These are phyloP conservation scores for Pythium phragmiticola DNA, from an alignment of 352 stramenopile genomes.

Conservation along the genomic window DNA sequence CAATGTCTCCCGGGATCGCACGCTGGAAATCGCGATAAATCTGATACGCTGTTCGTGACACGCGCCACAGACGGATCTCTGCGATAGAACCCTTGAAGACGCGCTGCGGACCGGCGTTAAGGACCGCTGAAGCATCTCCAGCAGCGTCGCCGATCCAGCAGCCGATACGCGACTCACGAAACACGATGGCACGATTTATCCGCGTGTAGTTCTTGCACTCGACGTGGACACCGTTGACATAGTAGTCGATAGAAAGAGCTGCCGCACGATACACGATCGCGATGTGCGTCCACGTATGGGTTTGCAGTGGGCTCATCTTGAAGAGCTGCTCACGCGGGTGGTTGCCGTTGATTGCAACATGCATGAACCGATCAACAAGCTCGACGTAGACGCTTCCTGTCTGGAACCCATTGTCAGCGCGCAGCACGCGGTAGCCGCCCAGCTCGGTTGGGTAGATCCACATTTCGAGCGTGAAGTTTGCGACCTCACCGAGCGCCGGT, in stretches of 20 bases:
- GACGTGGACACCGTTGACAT: slow-evolving; percentile 52
- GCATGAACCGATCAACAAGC: slow-evolving; percentile 60
- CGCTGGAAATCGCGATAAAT: slow-evolving; percentile 68
- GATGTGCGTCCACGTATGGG: slow-evolving; percentile 71
- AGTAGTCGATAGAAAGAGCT: slow-evolving; percentile 32
- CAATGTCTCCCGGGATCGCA: slow-evolving; percentile 45
- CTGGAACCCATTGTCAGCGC: slow-evolving; percentile 74
- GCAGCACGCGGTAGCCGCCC: slow-evolving; percentile 56
- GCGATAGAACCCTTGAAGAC: slow-evolving; percentile 73
- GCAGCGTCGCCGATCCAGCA: slow-evolving; percentile 68
- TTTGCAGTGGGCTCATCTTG: slow-evolving; percentile 42
- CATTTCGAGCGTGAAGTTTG: slow-evolving; percentile 77
- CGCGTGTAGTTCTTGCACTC: slow-evolving; percentile 42
- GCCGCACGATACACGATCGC: slow-evolving; percentile 49
- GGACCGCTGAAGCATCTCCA: slow-evolving; percentile 26
- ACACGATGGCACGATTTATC: slow-evolving; percentile 45
- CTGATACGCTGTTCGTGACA: slow-evolving; percentile 36
- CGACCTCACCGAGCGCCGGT: slow-evolving; percentile 53
- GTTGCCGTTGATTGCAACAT: slow-evolving; percentile 75
- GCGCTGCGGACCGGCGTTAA: slow-evolving; percentile 43
- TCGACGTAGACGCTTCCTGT: slow-evolving; percentile 71
- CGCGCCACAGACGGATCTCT: slow-evolving; percentile 72
- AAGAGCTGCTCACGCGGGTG: slow-evolving; percentile 73
- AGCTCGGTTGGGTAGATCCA: slow-evolving; percentile 78
- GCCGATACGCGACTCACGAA: slow-evolving; percentile 57